Base-by-base conservation (phyloP, 305 asterid genomes). In the Fraxinus paxiana region DNA sequence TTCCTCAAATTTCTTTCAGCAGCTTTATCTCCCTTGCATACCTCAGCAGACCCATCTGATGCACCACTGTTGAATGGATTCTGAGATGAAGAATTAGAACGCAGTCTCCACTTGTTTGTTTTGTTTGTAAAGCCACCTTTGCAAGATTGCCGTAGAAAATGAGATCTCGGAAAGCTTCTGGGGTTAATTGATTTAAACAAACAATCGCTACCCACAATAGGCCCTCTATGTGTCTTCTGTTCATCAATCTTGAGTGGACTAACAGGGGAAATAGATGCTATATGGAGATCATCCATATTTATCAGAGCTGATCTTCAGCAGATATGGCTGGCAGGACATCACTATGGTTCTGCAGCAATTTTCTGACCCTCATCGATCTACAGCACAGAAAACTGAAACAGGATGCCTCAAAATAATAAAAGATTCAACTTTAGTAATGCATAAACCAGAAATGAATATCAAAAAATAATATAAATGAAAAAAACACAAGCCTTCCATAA, bases 211-310 rank as follows among this genome's bases (percentile, higher is more conserved):
- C 31, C 65, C 22, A 41, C n/a, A 84, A 73, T n/a, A 54, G 75
- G 26, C 74, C 63, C 80, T 43, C 72, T 43, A 33, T 59, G 79
- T 56, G 31, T 33, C 73, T 71, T 77, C 70, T 69, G 82, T 26
- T 54, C 72, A 80, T 71, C 73, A 61, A 28, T 30, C 31, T 35
- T 72, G 48, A 80, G 75, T 17, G 77, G 69, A 73, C 76, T 63
- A 37, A 81, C 59, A 20, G 84, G 80, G 63, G 77, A 80, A 79
- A 37, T 18, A 46, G 82, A 73, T 38, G 72, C 80, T 46, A 71
- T 59, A 76, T 77, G 79, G 78, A 84, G 73, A 59, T 69, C 70
- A 43, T 84, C 73, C 71, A 63, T 81, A 77, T 78, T 51, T 34
- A 72, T 59, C 75, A 63, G 85, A 77, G 77, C 38, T 61, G 80